These are phyloP conservation scores for Escallonia rubra DNA, from an alignment of 129 eudicot species.

Conservation along the genomic window DNA sequence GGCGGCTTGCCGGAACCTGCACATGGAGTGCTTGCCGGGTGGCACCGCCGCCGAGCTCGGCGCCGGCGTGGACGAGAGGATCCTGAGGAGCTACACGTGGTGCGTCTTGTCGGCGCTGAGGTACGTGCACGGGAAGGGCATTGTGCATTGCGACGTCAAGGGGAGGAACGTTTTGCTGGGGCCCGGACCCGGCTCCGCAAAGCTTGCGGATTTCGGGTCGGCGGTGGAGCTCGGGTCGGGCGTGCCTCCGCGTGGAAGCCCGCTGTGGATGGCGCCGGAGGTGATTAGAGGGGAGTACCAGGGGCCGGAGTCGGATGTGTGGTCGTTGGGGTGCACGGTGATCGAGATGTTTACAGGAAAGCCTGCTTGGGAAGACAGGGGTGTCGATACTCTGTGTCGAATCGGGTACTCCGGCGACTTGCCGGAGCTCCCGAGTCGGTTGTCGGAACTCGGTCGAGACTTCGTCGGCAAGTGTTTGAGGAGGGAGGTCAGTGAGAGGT, in stretches of 20 bases:
- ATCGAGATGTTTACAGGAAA: slow-evolving; percentile 77
- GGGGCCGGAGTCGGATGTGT: slow-evolving; percentile 69
- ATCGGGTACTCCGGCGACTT: slow-evolving; percentile 49
- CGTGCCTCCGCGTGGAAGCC: slow-evolving; percentile 57
- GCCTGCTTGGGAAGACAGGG: slow-evolving; percentile 62
- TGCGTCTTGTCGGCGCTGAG: slow-evolving; percentile 51
- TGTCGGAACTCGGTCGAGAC: slow-evolving; percentile 40
- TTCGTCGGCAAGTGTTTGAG: slow-evolving; percentile 51
- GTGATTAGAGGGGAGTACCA: slow-evolving; percentile 65
- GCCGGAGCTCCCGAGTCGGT: slow-evolving; percentile 39
- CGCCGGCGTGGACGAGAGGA: slow-evolving; percentile 21
- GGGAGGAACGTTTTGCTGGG: slow-evolving; percentile 56
- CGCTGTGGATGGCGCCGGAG: slow-evolving; percentile 94
- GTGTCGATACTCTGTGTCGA: slow-evolving; percentile 39
- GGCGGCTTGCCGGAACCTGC: slow-evolving; percentile 39
- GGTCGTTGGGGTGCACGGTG: slow-evolving; percentile 84
- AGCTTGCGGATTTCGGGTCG: slow-evolving; percentile 75
- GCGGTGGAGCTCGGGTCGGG: slow-evolving; percentile 22
- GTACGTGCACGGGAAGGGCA: slow-evolving; percentile 43
- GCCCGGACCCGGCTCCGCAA: slow-evolving; percentile 27
- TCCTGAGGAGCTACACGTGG: slow-evolving; percentile 35
- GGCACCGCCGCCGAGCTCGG: slow-evolving; percentile 59
- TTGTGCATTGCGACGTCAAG: slow-evolving; percentile 79
- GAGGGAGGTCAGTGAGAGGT: slow-evolving; percentile 32
- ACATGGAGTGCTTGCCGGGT: slow-evolving; percentile 73